Base-by-base conservation (phyloP, 805 yeast genomes). In the Zygotorulaspora florentina region DNA sequence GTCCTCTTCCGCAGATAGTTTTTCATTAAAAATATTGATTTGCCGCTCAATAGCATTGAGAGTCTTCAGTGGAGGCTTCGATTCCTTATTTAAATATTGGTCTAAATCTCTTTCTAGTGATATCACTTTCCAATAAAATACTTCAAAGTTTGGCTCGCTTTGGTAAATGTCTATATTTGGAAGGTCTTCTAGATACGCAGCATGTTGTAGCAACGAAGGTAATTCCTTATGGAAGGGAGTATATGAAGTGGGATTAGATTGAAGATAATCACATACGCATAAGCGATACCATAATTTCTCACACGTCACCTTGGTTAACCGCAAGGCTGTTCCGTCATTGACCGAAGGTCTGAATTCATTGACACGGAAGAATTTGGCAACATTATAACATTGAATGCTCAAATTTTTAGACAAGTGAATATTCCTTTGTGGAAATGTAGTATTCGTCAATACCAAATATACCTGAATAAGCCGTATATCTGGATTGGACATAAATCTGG, bases 91-190 rank as follows among this genome's bases (percentile, higher is more conserved):
- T 16, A 50, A 30, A 35, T 55, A 58, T 16, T 50, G 54, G 25
- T 61, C 59, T n/a, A 63, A 20, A 43, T 64, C 67, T 39, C 67
- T 58, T n/a, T 64, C 67, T 8, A 64, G 39, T 1, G 67, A 63
- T 1, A 56, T 37, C 1, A 64, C 43, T 34, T 63, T 64, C 68
- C 68, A 64, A 29, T 47, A 51, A 1, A 61, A 40, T 1, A 57
- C 47, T 41, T 64, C 68, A 37, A 59, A 60, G 34, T 48, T 54
- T 13, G 58, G 62, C 26, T 63, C 66, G 8, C 52, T 52, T 36
- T 57, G 55, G 34, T 58, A 59, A 3, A 58, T 52, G 45, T 64
- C 64, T 3, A 52, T 45, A 27, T 44, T 49, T 8, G 58, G 57
- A 28, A 51, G 44, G 45, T 57, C 63, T 30, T 59, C 56, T 36